Evolutionary conservation across 768 basidiomycete species (phyloP), one percentile per base, ranked within the genome.

Genomic region (Tylopilus felleus): DNA sequence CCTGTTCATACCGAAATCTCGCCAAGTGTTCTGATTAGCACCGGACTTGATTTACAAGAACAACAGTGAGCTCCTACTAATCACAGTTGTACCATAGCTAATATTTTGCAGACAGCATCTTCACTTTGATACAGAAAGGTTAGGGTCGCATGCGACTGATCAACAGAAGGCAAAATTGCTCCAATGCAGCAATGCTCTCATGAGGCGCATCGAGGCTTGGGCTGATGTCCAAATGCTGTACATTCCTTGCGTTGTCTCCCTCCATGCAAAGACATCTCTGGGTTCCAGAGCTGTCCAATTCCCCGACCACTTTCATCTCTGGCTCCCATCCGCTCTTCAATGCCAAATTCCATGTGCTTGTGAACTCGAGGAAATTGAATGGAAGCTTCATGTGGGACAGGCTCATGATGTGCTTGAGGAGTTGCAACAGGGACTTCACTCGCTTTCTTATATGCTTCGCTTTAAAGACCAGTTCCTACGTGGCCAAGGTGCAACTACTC

Each of bases 71-170:
- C 33, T 35, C 14, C 13, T 12, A 33, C 12, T 10, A 3, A 10
- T 2, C 12, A 33, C 12, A 13, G 8, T 33, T 33, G 13, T 10
- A n/a, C n/a, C n/a, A n/a, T 13, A 33, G 31, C 5, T 13, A 7
- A 33, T 10, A 35, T 35, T 14, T 45, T 22, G n/a, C 38, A 54
- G 53, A 22, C 35, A 17, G 0, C n/a, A 14, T 17, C 39, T 55
- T 19, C 23, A 12, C 1, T 2, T 10, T 14, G 46, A 51, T 2
- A 9, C 13, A 1, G 17, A 23, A 4, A 39, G 22, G 5, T 28
- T 50, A 0, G 49, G 42, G 0, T 2, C 22, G 0, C 63, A 70
- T 53, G 52, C 70, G 8, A 74, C 70, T 2, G 54, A 61, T 35
- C 60, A 64, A 12, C 71, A 75, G 12, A 48, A 48, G 23, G 25